A percentile compares a stretch with the other conserved stretches of the same genome.
Evolutionary conservation across 2,329 filamentous ascomycete genomes (phyloP).

Genomic region (Metarhizium sp.): DNA sequence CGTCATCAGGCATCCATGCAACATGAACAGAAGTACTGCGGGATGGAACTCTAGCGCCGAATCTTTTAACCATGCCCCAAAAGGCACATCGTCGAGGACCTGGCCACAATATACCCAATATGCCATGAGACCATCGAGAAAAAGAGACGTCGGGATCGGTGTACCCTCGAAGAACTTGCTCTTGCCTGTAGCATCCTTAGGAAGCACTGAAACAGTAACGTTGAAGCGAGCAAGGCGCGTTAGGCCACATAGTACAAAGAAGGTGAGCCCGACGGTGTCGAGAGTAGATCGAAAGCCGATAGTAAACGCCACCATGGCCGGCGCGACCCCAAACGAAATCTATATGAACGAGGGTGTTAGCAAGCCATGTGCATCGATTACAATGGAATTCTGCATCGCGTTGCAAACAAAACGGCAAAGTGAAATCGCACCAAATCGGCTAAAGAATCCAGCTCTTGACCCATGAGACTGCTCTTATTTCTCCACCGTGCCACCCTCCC

Average conservation of each 20-base stretch:
- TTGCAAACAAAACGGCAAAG: background rate
- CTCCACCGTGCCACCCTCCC: slow-evolving; percentile 94
- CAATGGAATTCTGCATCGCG: background rate
- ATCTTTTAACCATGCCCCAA: slow-evolving; percentile 60
- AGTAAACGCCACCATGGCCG: slow-evolving; percentile 78
- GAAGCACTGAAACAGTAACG: slow-evolving; percentile 80
- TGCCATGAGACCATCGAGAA: slow-evolving; percentile 73
- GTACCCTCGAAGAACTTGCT: slow-evolving; percentile 95
- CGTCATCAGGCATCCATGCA: slow-evolving; percentile 92
- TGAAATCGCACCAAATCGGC: slow-evolving; percentile 68
- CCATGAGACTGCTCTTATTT: slow-evolving; percentile 95
- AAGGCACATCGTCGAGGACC: slow-evolving; percentile 69
- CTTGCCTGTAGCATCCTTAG: slow-evolving; percentile 88
- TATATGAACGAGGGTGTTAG: slow-evolving; percentile 26
- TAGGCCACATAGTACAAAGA: slow-evolving; percentile 91
- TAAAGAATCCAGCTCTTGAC: slow-evolving; percentile 91
- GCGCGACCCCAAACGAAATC: slow-evolving; percentile 93
- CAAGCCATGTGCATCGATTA: background rate
- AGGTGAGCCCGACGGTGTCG: slow-evolving; percentile 71
- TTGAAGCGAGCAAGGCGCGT: slow-evolving; percentile 95
- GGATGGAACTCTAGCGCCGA: slow-evolving; percentile 77
- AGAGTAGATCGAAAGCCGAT: slow-evolving; percentile 76
- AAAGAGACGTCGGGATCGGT: slow-evolving; percentile 84
- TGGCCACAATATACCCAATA: slow-evolving; percentile 79
- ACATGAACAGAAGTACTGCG: slow-evolving; percentile 65